Base-by-base conservation (phyloP, 2,329 filamentous ascomycete species). In the Exutisphaerella laricina region DNA sequence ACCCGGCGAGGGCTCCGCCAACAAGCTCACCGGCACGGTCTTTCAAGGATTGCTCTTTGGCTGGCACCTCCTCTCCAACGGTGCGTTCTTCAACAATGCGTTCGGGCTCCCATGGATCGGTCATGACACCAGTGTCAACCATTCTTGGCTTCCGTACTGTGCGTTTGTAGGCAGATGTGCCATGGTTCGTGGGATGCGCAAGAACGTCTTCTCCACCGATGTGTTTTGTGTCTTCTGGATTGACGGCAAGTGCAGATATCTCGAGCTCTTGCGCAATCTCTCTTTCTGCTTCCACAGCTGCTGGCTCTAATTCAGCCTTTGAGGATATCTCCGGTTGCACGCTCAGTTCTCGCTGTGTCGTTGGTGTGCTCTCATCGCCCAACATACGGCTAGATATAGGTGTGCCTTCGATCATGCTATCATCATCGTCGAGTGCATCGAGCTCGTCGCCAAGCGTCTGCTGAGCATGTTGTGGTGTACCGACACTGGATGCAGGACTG, bases 361-460 rank as follows among this genome's bases (percentile, higher is more conserved):
- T 48, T 20, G 54, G 56, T 12, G 52, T 53, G 18, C 39, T 44
- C 20, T 46, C 48, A 16, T 45, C 47, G 18, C 46, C 49, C 14
- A 43, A 26, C 10, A 42, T 42, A 8, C 41, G 41, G 22, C 45
- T 50, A 26, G 51, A 55, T 17, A 56, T 58, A 10, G 62, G 59
- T 5, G 63, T 66, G 8, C 56, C 59, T 34, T 64, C 59, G n/a
- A n/a, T n/a, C 43, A 68, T 82, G 46, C 87, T 85, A 49, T 87
- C 85, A 49, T 87, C 85, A 14, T 55, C 52, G 54, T 84, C 71
- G 43, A 96, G 70, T 53, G 88, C 86, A 40, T 85, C 87, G 30
- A 98, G 75, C 65, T 98, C 92, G 29, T 88, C 88, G 62, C 92
- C 94, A 38, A 98, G 72, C 58, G 85, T 97, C 69, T 95, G 86